A percentile compares a stretch with the other conserved stretches of the same genome.
Evolutionary conservation across 805 yeast genomes (phyloP).

Genomic region (Kodamaea fukazawae): DNA sequence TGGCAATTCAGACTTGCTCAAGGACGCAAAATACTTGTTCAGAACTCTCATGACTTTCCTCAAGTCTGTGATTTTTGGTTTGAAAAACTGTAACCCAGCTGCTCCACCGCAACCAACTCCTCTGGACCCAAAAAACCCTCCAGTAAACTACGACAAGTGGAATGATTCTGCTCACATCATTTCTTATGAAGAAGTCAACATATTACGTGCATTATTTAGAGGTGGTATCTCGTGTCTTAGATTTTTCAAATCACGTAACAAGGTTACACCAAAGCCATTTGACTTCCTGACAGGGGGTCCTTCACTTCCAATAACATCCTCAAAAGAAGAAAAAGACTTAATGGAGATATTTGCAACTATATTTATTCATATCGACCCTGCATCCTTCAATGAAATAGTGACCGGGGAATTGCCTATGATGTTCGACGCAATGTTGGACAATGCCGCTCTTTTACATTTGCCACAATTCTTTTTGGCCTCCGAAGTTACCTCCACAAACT

Average conservation of each 20-base stretch:
- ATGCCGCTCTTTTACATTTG: conserved; percentile 82
- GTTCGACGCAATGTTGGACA: conserved; percentile 74
- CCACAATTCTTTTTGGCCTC: conserved; percentile 94
- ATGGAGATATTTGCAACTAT: conserved; percentile 95
- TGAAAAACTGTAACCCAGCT: conserved; percentile 87
- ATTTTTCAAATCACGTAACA: conserved; percentile 58
- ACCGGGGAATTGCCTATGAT: conserved; percentile 75
- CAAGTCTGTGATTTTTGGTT: conserved; percentile 84
- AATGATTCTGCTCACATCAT: conserved; percentile 82
- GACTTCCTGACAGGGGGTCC: conserved; percentile 74
- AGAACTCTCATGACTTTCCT: conserved; percentile 86
- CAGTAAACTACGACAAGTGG: conserved; percentile 58
- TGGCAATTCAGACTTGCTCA: conserved; percentile 61
- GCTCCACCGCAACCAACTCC: conserved; percentile 44
- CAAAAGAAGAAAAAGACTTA: conserved; percentile 90
- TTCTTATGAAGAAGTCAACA: conserved; percentile 75
- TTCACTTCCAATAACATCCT: conserved; percentile 77
- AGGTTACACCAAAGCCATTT: conserved; percentile 32
- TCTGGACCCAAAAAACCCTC: conserved; percentile 45
- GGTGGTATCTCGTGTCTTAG: conserved; percentile 81
- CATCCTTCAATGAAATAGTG: conserved; percentile 91
- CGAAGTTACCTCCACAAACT: conserved; percentile 87
- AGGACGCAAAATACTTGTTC: conserved; percentile 85
- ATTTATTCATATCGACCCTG: conserved; percentile 90
- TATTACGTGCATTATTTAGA: conserved; percentile 72